Base-by-base conservation (phyloP, 2,329 filamentous ascomycete genomes). In the Venturia aucupariae region DNA sequence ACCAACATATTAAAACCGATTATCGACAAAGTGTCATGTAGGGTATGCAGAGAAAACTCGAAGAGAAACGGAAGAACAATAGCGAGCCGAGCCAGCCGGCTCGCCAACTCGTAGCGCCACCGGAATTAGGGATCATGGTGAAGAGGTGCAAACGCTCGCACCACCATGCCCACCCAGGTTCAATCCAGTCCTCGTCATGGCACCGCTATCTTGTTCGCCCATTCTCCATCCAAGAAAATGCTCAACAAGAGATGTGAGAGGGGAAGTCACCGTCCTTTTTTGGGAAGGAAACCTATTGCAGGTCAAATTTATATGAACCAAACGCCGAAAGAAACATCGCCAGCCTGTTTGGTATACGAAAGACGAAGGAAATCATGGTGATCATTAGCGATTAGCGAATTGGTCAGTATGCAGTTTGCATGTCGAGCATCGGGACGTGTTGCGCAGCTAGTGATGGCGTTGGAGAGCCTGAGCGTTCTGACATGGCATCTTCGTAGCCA, bases 401-500 rank as follows among this genome's bases (percentile, higher is more conserved):
- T 4, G 27, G 55, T 62, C 74, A 77, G 68, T 77, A 77, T 61
- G 75, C 76, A 69, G 76, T 73, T 65, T 77, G 75, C 75, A 77
- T 77, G 67, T 77, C 75, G 17, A 77, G 70, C 15, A 75, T 74
- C 60, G 74, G 74, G 5, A 78, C 74, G 61, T 72, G 73, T 51
- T 76, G 74, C 51, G 75, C 68, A 65, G 77, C 72, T 70, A 78
- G 73, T 41, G 75, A 74, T 35, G 76, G 76, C 62, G 75, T 75
- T 32, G 74, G 71, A 65, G 75, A 76, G 65, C 76, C 75, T 27
- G 77, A 77, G 64, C 77, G 77, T 19, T 78, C 75, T 57, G 80
- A 78, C 70, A 83, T 74, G 63, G 92, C 89, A 75, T 97, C 93
- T 74, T 97, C 92, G 73, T 96, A 97, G 75, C 93, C 92, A 69